Evolutionary conservation across 2,329 filamentous ascomycete genomes (phyloP).

Genomic region (Dactylonectria estremocensis): DNA sequence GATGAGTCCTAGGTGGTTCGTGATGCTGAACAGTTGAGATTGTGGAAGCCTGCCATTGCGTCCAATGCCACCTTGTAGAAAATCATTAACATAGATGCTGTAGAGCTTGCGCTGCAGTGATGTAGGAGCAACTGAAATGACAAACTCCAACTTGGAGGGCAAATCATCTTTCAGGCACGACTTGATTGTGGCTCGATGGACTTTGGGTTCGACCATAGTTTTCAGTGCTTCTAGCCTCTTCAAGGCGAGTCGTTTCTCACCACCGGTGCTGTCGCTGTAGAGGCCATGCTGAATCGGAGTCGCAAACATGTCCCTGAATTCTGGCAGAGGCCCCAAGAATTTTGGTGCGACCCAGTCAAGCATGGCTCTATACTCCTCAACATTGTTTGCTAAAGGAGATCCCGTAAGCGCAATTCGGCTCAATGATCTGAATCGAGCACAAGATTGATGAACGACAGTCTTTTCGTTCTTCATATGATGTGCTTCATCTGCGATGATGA

Average conservation of each 20-base stretch:
- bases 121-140: conserved; percentile 82
- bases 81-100: conserved; percentile 57
- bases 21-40: conserved; percentile 53
- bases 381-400: conserved; percentile 87
- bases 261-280: conserved; percentile 71
- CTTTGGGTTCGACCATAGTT: conserved; percentile 80
- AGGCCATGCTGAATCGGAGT: conserved; percentile 82
- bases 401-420: conserved; percentile 88
- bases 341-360: conserved; percentile 88
- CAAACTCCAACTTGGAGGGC: conserved; percentile 84
- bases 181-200: conserved; percentile 80
- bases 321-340: conserved; percentile 77
- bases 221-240: conserved; percentile 81
- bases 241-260: conserved; percentile 72
- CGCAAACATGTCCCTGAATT: conserved; percentile 81
- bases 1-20: conserved; percentile 61
- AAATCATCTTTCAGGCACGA: conserved; percentile 76
- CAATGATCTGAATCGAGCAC: conserved; percentile 74
- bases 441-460: conserved; percentile 67
- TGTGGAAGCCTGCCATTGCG: conserved; percentile 17
- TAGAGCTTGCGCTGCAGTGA: conserved; percentile 77
- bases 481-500: conserved; percentile 90
- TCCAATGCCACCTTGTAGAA: conserved; percentile 18
- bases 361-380: conserved; percentile 88
- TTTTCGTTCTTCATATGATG: conserved; percentile 81